Conservation (phyloP, 495 filamentous ascomycete genomes). For the Penicillium coprophilum region DNA sequence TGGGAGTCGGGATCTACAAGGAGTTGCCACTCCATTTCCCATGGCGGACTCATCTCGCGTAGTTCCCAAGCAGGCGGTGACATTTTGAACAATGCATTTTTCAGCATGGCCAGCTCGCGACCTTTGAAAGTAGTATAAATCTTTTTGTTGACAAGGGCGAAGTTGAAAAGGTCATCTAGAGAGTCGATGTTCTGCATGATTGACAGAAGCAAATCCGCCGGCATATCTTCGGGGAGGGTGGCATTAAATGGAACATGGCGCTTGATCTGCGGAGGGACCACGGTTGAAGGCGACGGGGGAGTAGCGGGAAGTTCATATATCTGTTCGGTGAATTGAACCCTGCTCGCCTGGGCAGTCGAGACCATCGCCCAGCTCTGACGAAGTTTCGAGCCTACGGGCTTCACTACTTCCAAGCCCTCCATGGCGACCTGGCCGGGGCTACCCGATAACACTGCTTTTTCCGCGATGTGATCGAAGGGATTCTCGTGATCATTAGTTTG, state of each 20-base stretch:
- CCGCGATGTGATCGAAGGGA: slow-evolving; percentile 12
- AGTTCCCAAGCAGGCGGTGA: slow-evolving; percentile 67
- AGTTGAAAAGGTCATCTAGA: slow-evolving; percentile 58
- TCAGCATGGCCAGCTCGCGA: slow-evolving; percentile 57
- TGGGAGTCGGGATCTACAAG: slow-evolving; percentile 46
- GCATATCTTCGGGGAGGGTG: slow-evolving; percentile 40
- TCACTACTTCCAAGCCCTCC: slow-evolving; percentile 1
- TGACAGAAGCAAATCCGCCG: slow-evolving; percentile 49
- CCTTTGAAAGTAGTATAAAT: slow-evolving; percentile 63
- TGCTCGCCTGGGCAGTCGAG: slow-evolving; percentile 24
- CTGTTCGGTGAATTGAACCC: slow-evolving; percentile 23
- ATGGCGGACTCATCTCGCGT: slow-evolving; percentile 61
- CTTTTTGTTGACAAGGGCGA: slow-evolving; percentile 54
- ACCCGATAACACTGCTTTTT: neutral
- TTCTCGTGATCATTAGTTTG: slow-evolving; percentile 32
- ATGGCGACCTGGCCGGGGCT: neutral
- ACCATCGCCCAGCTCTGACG: slow-evolving; percentile 15
- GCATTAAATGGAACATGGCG: neutral
- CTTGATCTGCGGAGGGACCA: neutral
- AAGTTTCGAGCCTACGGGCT: slow-evolving; percentile 20
- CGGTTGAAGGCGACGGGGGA: slow-evolving; percentile 28
- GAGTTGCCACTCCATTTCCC: slow-evolving; percentile 44
- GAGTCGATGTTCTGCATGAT: slow-evolving; percentile 53
- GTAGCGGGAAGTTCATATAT: slow-evolving; percentile 43
- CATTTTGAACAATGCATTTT: slow-evolving; percentile 53